Evolutionary conservation across 2,329 filamentous ascomycete species (phyloP).

Genomic region (Fusarium pilosicola): DNA sequence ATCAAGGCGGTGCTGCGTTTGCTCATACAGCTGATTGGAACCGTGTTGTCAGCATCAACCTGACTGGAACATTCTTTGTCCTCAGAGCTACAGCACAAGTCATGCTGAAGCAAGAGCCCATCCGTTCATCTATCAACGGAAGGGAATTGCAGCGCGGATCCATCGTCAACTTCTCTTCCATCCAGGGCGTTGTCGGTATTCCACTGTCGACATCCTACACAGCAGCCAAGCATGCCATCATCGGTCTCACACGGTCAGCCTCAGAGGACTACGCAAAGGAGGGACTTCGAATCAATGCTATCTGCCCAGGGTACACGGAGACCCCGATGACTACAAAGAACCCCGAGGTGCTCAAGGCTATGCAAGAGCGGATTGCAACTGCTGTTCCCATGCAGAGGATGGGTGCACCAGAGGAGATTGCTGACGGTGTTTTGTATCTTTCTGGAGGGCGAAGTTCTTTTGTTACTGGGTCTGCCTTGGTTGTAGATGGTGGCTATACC

Average conservation of each 20-base stretch:
- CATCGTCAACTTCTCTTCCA: slow-evolving; percentile 34
- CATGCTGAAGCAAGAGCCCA: slow-evolving; percentile 56
- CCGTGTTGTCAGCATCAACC: slow-evolving; percentile 54
- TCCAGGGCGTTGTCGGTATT: slow-evolving; percentile 30
- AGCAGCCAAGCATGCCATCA: slow-evolving; percentile 31
- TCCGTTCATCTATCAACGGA: slow-evolving; percentile 49
- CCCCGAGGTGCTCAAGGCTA: slow-evolving; percentile 43
- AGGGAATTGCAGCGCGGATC: slow-evolving; percentile 27
- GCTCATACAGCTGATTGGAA: slow-evolving; percentile 52
- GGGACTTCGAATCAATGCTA: slow-evolving; percentile 53
- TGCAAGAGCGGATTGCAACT: slow-evolving; percentile 32
- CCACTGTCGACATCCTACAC: slow-evolving; percentile 33
- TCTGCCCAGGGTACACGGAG: slow-evolving; percentile 47
- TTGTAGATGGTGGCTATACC: slow-evolving; percentile 34
- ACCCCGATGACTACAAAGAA: slow-evolving; percentile 46
- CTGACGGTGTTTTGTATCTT: slow-evolving; percentile 44
- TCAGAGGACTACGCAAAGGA: slow-evolving; percentile 55
- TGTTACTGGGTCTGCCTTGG: slow-evolving; percentile 32
- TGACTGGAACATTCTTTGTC: slow-evolving; percentile 55
- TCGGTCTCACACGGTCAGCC: slow-evolving; percentile 44
- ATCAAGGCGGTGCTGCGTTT: slow-evolving; percentile 50
- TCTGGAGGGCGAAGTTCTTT: slow-evolving; percentile 38
- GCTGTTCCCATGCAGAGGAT: slow-evolving; percentile 45
- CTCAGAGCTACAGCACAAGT: slow-evolving; percentile 52
- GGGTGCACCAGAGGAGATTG: slow-evolving; percentile 44